phyloP scores from a whole-genome alignment of 768 basidiomycete species.

The Rhizopogon vulgaris region DNA sequence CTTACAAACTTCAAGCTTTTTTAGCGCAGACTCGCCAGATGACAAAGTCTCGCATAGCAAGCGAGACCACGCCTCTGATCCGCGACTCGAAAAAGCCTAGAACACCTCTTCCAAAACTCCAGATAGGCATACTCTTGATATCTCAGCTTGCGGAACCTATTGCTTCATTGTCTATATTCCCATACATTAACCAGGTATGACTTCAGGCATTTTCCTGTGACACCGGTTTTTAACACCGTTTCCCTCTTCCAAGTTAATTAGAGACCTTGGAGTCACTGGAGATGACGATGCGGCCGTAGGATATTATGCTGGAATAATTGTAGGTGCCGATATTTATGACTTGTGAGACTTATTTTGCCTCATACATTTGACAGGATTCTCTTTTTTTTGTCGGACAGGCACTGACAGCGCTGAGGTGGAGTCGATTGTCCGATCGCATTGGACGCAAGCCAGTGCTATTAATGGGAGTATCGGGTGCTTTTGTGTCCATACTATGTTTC shows the following conservation, averaged over 20 bases:
- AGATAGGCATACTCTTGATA: slow-evolving; percentile 33
- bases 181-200: slow-evolving; percentile 43
- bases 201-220: neutral
- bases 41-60: too few species aligned
- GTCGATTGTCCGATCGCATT: slow-evolving; percentile 50
- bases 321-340: slow-evolving; percentile 8
- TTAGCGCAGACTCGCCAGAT: too few species aligned
- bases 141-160: slow-evolving; percentile 30
- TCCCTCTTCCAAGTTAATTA: slow-evolving; percentile 26
- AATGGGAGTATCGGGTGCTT: slow-evolving; percentile 45
- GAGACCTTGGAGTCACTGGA: slow-evolving; percentile 35
- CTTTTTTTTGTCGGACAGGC: slow-evolving; percentile 57
- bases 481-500: slow-evolving; percentile 50
- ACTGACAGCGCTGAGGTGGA: slow-evolving; percentile 56
- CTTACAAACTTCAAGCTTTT: too few species aligned
- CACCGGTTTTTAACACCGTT: neutral
- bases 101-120: slow-evolving; percentile 33
- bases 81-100: neutral
- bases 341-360: neutral
- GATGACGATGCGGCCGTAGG: slow-evolving; percentile 40
- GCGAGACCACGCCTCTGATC: too few species aligned
- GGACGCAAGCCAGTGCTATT: slow-evolving; percentile 58
- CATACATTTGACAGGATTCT: slow-evolving; percentile 39
- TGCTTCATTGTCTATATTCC: slow-evolving; percentile 37
- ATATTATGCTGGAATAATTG: slow-evolving; percentile 44